Base-by-base conservation (phyloP, 2,329 filamentous ascomycete species). In the Didymosphaeria variabile region DNA sequence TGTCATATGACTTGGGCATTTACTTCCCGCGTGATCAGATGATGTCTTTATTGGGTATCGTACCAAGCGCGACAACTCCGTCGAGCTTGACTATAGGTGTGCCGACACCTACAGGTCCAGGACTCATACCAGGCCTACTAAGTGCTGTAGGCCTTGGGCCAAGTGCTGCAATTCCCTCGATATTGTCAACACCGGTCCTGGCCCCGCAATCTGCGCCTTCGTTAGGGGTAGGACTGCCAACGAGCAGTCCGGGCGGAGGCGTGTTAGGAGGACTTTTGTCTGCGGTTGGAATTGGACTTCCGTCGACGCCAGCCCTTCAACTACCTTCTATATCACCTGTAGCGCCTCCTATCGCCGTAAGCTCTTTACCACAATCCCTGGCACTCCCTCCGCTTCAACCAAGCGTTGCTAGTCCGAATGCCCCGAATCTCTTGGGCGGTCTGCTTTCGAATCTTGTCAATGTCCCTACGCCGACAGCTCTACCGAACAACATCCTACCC, bases 1-100 rank as follows among this genome's bases (percentile, higher is more conserved):
- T 60, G 8, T 55, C 44, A 9, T 36, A 31, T n/a, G 58, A 60
- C 34, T 36, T 60, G 10, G 58, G 58, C 23, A 52, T 60, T 8
- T 46, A 59, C 38, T 34, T 46, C 6, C 46, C 52, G n/a, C 46
- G 58, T 29, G 51, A 50, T 3, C 53, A 55, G 36, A 13, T 60
- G 8, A 12, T 56, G 10, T 17, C 53, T 3, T 13, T 56, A 12
- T 36, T 55, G 13, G 34, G 36, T 7, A 31, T 53, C 1, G 9
- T 21, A 15, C 19, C 47, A 12, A 9, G 15, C 32, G 42, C 50
- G 12, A 32, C 57, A 4, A 23, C 56, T n/a, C 45, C 26, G 38
- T 44, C 51, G 34, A 56, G 29, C 38, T 9, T 34, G 1, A 21
- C 8, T 26, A 1, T 7, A 7, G 10, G 21, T 3, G n/a, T 45